Conservation (phyloP, 768 basidiomycete species). For the Mycena amicta region DNA sequence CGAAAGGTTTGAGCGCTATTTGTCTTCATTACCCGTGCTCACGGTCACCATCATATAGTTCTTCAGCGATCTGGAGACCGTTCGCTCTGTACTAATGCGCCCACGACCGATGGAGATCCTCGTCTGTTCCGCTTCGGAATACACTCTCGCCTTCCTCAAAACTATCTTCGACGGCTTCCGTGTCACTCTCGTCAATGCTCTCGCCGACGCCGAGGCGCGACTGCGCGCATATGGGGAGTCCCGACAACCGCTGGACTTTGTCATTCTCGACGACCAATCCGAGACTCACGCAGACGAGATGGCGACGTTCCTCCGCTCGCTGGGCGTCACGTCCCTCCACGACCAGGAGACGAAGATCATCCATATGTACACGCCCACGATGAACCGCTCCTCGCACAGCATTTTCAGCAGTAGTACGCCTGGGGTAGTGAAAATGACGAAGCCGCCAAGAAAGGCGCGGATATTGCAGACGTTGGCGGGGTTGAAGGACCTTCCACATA, state of each 20-base stretch:
- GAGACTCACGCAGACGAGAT: constrained; percentile 61
- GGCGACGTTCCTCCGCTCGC: constrained; percentile 48
- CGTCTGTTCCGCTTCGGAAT: constrained; percentile 59
- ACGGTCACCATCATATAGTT: constrained; percentile 47
- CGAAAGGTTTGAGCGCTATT: constrained; percentile 59
- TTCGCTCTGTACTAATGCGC: constrained; percentile 49
- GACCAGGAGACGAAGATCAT: constrained; percentile 59
- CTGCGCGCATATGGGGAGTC: constrained; percentile 36
- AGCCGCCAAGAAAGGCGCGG: constrained; percentile 64
- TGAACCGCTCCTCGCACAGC: constrained; percentile 54
- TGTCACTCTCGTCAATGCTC: constrained; percentile 44
- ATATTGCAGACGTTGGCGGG: constrained; percentile 64
- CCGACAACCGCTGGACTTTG: constrained; percentile 54
- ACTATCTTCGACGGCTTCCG: constrained; percentile 60
- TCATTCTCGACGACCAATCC: constrained; percentile 68
- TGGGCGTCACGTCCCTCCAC: constrained; percentile 38
- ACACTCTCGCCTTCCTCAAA: constrained; percentile 56
- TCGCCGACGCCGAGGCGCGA: constrained; percentile 48
- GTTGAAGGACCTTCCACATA: constrained; percentile 55
- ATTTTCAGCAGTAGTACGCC: constrained; percentile 54
- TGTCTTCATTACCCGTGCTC: too few species aligned
- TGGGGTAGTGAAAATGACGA: constrained; percentile 68
- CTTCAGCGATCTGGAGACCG: constrained; percentile 45
- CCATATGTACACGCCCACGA: constrained; percentile 73
- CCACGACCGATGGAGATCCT: constrained; percentile 52